Evolutionary conservation across 208 protist genomes (phyloP), one percentile per base, ranked within the genome.

Genomic region (Porcisia deanei): DNA sequence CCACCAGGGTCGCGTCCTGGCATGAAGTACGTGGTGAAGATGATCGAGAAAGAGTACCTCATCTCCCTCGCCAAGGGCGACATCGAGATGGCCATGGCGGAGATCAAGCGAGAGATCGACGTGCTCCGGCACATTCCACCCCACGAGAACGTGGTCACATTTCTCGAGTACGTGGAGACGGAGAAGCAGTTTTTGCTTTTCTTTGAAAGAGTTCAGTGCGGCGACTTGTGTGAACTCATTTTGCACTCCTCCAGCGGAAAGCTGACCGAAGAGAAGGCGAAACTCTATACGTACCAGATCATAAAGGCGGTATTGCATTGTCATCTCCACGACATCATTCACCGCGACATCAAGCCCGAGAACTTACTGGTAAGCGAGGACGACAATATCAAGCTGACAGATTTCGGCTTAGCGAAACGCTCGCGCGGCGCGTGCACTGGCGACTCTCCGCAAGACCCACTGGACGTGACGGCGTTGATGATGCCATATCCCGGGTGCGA

Each of bases 311-410:
- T 98, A 30, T 71, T 97, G 66, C 93, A 97, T 77, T 97, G 93
- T 79, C 95, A 98, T 81, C 81, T 95, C 34, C 90, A 97, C 77
- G 95, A 96, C 74, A 94, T 97, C 57, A 94, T 95, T 71, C 95
- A 98, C 80, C 88, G 95, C 64, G 95, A 98, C 73, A 96, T 98
- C 72, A 98, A 98, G 71, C 93, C 93, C 10, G 95, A 98, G 79
- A 98, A 98, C 71, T 73, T 98, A 37, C 87, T 98, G 63, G 89
- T 97, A 49, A 92, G 90, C 60, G 86, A 93, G 60, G 87, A 97
- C 53, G 89, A 96, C 79, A 88, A 91, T 60, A 94, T 98, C 49
- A 98, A 97, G 74, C 83, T 98, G 41, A 98, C 95, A 16, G 95
- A 98, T 74, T 98, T 98, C 83, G 95, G 95, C 37, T 78, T 97